A percentile compares a stretch with the other conserved stretches of the same genome.
Evolutionary conservation across 768 basidiomycete species (phyloP).

Genomic region (Pisolithus marmoratus): DNA sequence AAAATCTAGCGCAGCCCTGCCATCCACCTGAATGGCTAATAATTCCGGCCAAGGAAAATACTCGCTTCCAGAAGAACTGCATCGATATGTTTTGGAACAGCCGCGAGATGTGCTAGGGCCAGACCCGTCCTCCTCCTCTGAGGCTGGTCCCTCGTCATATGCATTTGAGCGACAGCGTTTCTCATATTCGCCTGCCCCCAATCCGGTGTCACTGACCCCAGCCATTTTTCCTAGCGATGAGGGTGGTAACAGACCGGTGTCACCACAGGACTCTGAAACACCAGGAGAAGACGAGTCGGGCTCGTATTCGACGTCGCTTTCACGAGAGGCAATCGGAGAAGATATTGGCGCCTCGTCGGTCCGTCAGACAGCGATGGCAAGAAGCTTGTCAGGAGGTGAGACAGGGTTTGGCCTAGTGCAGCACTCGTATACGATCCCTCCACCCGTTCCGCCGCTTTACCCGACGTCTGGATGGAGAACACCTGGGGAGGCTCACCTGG

Average conservation of each 20-base stretch:
- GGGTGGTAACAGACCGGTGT: neutral
- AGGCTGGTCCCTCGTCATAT: conserved; percentile 4
- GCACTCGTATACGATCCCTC: conserved; percentile 21
- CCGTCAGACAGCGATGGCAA: conserved; percentile 16
- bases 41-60: conserved; percentile 5
- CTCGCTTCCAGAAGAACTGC: conserved; percentile 7
- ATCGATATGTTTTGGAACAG: conserved; percentile 4
- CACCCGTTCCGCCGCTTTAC: conserved; percentile 15
- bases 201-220: neutral
- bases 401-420: conserved; percentile 20
- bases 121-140: neutral
- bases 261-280: neutral
- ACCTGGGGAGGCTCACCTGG: conserved; percentile 43
- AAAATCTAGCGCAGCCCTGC: neutral
- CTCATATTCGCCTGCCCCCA: neutral
- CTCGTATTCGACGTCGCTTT: conserved; percentile 1
- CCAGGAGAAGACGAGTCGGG: conserved; percentile 2
- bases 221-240: no score
- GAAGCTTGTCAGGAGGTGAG: conserved; percentile 27
- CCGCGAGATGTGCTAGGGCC: neutral
- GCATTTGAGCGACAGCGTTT: conserved; percentile 3
- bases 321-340: neutral
- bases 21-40: conserved; percentile 4
- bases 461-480: conserved; percentile 32
- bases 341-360: conserved; percentile 15